These are phyloP conservation scores for Globomyces pollinis-pini DNA, from an alignment of 192 early-diverging fungal genomes.

Conservation along the genomic window DNA sequence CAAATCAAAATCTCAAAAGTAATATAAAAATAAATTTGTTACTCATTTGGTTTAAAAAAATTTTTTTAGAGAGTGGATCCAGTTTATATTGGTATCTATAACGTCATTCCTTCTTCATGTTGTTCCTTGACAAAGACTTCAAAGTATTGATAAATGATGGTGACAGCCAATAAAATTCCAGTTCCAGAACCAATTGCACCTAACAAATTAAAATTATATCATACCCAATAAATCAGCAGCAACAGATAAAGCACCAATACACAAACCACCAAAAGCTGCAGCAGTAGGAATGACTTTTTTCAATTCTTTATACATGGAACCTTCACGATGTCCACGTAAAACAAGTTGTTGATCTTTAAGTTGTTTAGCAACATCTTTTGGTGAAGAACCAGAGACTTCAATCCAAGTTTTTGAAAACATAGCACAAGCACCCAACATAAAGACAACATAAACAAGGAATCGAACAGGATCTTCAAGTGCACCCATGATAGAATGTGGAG, in stretches of 20 bases:
- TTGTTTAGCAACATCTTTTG: constrained; percentile 95
- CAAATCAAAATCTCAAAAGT: no score
- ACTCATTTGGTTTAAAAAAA: no score
- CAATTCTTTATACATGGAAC: constrained; percentile 98
- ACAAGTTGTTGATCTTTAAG: constrained; percentile 96
- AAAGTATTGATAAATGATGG: constrained; percentile 99
- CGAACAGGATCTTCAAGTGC: constrained; percentile 90
- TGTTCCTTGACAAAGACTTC: constrained; percentile 95
- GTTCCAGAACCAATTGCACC: constrained; percentile 98
- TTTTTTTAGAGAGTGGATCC: constrained; percentile 4
- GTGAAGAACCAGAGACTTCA: constrained; percentile 95
- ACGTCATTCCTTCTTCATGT: constrained; percentile 41
- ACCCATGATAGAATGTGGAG: constrained; percentile 76
- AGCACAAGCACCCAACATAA: constrained; percentile 94
- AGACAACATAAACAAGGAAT: constrained; percentile 86
- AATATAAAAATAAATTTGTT: no score
- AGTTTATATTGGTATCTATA: background rate
- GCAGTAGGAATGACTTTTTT: constrained; percentile 98
- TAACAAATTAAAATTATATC: constrained; percentile 7
- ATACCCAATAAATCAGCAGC: constrained; percentile 87
- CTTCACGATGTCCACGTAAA: constrained; percentile 87
- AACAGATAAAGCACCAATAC: constrained; percentile 91
- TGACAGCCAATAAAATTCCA: constrained; percentile 96
- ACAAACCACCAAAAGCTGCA: constrained; percentile 94
- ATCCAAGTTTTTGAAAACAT: constrained; percentile 98